phyloP scores from a whole-genome alignment of 1,284 basidiomycete genomes.

The Ustanciosporium gigantosporum region DNA sequence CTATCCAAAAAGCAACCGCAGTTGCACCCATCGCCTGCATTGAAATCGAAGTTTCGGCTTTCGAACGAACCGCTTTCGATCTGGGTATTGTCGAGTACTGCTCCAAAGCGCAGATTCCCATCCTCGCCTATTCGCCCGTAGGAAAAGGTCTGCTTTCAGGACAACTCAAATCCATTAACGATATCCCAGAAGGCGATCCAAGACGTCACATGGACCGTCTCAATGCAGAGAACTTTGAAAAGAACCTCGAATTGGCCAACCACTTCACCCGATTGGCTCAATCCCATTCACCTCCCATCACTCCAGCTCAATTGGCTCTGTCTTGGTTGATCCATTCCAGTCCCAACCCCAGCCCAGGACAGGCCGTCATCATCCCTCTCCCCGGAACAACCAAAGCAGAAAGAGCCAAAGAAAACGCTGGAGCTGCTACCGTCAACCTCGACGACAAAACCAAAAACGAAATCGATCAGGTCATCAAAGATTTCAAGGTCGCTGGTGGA shows the following conservation, averaged over 20 bases:
- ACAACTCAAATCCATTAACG: conserved; percentile 65
- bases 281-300: conserved; percentile 55
- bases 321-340: conserved; percentile 67
- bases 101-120: conserved; percentile 65
- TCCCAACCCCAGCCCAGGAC: conserved; percentile 59
- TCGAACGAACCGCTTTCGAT: conserved; percentile 65
- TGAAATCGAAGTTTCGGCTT: conserved; percentile 72
- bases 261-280: conserved; percentile 59
- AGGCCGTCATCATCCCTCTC: conserved; percentile 65
- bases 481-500: conserved; percentile 23
- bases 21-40: conserved; percentile 65
- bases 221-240: conserved; percentile 67
- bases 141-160: conserved; percentile 68
- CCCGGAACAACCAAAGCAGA: conserved; percentile 64
- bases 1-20: conserved; percentile 41
- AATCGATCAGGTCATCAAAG: conserved; percentile 32
- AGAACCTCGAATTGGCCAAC: conserved; percentile 67
- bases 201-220: conserved; percentile 61
- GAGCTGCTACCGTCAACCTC: conserved; percentile 44
- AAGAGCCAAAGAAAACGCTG: conserved; percentile 56
- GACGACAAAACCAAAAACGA: conserved; percentile 39
- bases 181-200: conserved; percentile 67
- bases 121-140: conserved; percentile 67
- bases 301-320: conserved; percentile 67
- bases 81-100: conserved; percentile 61